Evolutionary conservation across 495 filamentous ascomycete species (phyloP).

Genomic region (Pseudomonodictys pantanalensis): DNA sequence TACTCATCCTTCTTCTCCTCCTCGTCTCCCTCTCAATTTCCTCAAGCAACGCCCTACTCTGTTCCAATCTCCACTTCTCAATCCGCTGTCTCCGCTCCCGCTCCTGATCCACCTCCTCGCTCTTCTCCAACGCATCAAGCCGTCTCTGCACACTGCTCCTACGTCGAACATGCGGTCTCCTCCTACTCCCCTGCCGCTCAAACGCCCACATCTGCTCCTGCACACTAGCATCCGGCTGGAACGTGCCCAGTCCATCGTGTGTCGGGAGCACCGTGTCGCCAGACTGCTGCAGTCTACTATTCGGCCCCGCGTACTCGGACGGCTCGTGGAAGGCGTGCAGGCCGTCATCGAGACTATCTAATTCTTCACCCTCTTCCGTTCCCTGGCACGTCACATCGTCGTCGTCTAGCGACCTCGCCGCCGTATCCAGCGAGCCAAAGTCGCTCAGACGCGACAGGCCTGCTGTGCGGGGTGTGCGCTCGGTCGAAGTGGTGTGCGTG

Average conservation of each 20-base stretch:
- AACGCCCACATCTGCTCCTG: conserved; percentile 84
- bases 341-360: conserved; percentile 89
- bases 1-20: conserved; percentile 46
- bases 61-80: conserved; percentile 88
- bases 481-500: conserved; percentile 69
- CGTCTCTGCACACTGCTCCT: conserved; percentile 61
- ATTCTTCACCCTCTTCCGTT: conserved; percentile 58
- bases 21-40: conserved; percentile 85
- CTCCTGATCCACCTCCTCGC: conserved; percentile 54
- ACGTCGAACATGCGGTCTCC: conserved; percentile 49
- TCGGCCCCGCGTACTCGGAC: conserved; percentile 53
- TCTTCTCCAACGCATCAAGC: conserved; percentile 62
- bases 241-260: conserved; percentile 89
- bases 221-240: conserved; percentile 54
- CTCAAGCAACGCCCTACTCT: conserved; percentile 77
- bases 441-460: conserved; percentile 77
- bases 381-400: conserved; percentile 48
- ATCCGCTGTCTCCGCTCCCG: conserved; percentile 75
- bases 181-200: conserved; percentile 70
- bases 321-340: conserved; percentile 77
- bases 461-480: conserved; percentile 66
- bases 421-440: conserved; percentile 76
- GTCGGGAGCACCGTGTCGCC: conserved; percentile 69
- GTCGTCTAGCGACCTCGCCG: conserved; percentile 50
- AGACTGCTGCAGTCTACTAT: conserved; percentile 50